Evolutionary conservation across 202 grass and related monocot species (phyloP).

Genomic region (Hordeum pubiflorum): DNA sequence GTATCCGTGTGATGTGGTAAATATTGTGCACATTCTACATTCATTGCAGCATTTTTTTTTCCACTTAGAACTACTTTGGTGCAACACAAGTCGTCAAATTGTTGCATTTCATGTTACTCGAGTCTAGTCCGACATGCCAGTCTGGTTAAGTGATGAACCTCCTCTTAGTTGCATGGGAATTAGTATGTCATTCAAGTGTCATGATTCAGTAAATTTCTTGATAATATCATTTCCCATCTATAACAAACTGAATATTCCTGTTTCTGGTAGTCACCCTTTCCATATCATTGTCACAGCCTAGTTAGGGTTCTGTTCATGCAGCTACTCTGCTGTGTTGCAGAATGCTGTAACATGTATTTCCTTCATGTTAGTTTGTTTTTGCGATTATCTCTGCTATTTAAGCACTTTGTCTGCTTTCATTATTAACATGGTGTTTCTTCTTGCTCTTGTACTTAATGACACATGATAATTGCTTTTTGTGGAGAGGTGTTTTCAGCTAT

Average conservation of each 20-base stretch:
- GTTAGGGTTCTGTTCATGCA: constrained; percentile 2
- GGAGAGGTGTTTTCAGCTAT: constrained; percentile 10
- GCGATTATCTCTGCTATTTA: constrained; percentile 13
- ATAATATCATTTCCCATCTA: background rate
- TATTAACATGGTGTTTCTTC: background rate
- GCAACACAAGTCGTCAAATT: background rate
- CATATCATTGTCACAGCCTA: background rate
- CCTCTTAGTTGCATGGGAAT: background rate
- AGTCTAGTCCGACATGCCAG: background rate
- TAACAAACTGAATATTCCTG: background rate
- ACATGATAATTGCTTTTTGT: background rate
- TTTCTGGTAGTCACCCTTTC: background rate
- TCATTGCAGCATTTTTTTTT: background rate
- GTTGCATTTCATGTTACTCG: background rate
- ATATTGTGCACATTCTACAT: background rate
- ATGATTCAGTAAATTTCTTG: constrained; percentile 1
- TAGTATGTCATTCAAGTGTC: background rate
- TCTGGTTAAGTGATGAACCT: background rate
- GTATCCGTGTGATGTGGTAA: constrained; percentile 1
- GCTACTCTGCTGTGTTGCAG: background rate
- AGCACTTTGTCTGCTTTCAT: background rate
- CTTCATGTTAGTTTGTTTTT: background rate
- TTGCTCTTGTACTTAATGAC: background rate
- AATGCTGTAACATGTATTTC: background rate
- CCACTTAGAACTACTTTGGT: background rate